phyloP scores from a whole-genome alignment of 306 rosid species.

The Vigna trinervia region DNA sequence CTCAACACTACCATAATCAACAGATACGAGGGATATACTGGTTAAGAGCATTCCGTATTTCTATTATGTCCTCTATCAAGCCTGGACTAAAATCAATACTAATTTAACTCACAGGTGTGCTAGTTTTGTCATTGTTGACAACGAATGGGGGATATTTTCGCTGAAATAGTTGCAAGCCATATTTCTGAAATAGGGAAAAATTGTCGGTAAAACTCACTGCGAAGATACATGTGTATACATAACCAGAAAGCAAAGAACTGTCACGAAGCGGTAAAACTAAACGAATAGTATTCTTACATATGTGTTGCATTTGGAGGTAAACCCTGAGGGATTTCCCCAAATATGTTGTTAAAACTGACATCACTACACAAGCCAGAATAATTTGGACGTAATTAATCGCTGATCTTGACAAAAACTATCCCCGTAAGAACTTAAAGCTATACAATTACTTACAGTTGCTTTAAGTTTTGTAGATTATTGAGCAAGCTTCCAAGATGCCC shows the following conservation, averaged over 20 bases:
- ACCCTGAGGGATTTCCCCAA: constrained; percentile 72
- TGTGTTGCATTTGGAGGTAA: constrained; percentile 88
- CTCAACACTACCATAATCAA: constrained; percentile 8
- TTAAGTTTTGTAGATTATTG: constrained; percentile 64
- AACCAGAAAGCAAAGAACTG: neutral
- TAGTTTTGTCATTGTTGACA: constrained; percentile 67
- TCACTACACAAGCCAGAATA: constrained; percentile 65
- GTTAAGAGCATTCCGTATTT: constrained; percentile 12
- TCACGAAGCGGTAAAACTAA: constrained; percentile 6
- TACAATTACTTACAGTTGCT: constrained; percentile 67
- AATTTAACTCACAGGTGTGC: constrained; percentile 74
- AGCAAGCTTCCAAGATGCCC: constrained; percentile 76
- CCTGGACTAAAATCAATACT: constrained; percentile 32
- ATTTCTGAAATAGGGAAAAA: constrained; percentile 61
- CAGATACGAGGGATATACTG: neutral
- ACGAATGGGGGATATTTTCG: constrained; percentile 69
- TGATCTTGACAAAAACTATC: constrained; percentile 13
- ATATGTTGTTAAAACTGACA: constrained; percentile 73
- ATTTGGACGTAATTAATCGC: constrained; percentile 20
- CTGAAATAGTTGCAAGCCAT: constrained; percentile 77
- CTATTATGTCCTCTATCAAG: constrained; percentile 9
- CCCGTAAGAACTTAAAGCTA: neutral
- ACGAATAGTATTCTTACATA: constrained; percentile 61
- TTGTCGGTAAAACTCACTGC: constrained; percentile 35
- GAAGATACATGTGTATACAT: neutral